These are phyloP conservation scores for Aspergillus pseudoglaucus DNA, from an alignment of 2,329 filamentous ascomycete species.

Conservation along the genomic window DNA sequence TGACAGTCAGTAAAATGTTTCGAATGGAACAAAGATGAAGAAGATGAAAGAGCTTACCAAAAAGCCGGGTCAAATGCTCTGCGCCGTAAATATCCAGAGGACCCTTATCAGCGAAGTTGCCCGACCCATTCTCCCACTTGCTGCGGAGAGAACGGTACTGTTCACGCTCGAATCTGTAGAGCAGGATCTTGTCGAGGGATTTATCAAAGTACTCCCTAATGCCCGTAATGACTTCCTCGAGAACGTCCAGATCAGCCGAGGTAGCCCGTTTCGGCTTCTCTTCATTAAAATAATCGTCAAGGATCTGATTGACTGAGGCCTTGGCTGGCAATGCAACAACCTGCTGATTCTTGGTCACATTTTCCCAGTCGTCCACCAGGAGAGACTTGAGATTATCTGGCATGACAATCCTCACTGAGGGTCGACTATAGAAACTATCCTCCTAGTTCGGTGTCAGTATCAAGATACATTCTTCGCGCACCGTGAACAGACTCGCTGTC, in stretches of 20 bases:
- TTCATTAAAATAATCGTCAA: conserved; percentile 71
- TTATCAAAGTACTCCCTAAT: conserved; percentile 93
- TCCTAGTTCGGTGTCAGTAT: conserved; percentile 53
- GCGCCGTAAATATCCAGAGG: conserved; percentile 82
- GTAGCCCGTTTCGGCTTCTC: conserved; percentile 62
- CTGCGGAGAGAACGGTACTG: conserved; percentile 77
- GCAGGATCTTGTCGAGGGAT: conserved; percentile 74
- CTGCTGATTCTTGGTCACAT: conserved; percentile 90
- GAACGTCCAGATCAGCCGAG: conserved; percentile 66
- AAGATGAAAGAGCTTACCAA: conserved; percentile 56
- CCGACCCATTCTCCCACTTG: conserved; percentile 57
- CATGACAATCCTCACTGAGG: conserved; percentile 77
- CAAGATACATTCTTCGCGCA: not conserved
- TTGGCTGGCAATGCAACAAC: conserved; percentile 77
- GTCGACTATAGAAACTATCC: conserved; percentile 75
- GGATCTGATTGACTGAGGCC: conserved; percentile 67
- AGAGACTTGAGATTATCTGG: conserved; percentile 87
- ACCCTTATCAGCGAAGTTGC: conserved; percentile 62
- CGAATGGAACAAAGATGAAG: conserved; percentile 1
- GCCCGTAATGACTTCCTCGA: conserved; percentile 82
- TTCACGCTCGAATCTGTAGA: conserved; percentile 88
- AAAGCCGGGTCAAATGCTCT: conserved; percentile 81
- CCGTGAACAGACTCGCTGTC: not conserved
- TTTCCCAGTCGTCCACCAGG: conserved; percentile 97
- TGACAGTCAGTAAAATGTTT: not conserved